Evolutionary conservation across 2,329 filamentous ascomycete genomes (phyloP), one percentile per base, ranked within the genome.

Genomic region (Colletotrichum tabaci): DNA sequence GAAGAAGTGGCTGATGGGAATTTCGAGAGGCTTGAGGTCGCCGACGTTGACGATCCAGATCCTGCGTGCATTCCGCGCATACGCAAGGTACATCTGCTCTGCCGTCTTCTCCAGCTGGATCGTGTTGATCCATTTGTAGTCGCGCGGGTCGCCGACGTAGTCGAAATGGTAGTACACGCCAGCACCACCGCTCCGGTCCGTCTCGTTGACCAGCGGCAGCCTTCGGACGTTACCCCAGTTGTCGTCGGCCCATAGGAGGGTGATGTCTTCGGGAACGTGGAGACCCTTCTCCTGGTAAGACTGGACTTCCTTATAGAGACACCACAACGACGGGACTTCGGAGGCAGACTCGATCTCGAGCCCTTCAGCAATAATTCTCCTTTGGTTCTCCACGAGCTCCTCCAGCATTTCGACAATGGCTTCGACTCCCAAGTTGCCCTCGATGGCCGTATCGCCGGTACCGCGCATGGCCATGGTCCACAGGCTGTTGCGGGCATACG

Each of bases 301-400:
- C 80, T 92, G 90, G 2, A 94, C 91, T 77, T 94, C 92, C 77
- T 93, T 93, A 81, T 94, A 94, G 72, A 94, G 81, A 75, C 91
- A 93, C 91, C 92, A 93, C 81, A 91, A 86, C 79, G 93, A 91
- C 7, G 92, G 91, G 0, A 91, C 87, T 2, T 85, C 81, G 4
- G 85, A 79, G 47, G 87, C 83, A 56, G 88, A 80, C 1, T 79
- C 80, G 3, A 85, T 81, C 15, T 84, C 85, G 53, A 92, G 86
- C 0, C 92, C 87, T 2, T 87, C 84, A 23, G 82, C 83, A 53
- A 92, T 83, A 68, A 91, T 90, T 12, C 86, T 77, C 61, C 88
- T 85, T 77, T 94, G 91, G 42, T 88, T 86, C 3, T 83, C 76
- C 2, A 93, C 90, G 35, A 93, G 86, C 21, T 86, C 84, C 74